Percentiles rank a stretch among this genome's conserved stretches.
These are phyloP conservation scores for Gossypium lobatum DNA, from an alignment of 441 rosid genomes.

Conservation along the genomic window DNA sequence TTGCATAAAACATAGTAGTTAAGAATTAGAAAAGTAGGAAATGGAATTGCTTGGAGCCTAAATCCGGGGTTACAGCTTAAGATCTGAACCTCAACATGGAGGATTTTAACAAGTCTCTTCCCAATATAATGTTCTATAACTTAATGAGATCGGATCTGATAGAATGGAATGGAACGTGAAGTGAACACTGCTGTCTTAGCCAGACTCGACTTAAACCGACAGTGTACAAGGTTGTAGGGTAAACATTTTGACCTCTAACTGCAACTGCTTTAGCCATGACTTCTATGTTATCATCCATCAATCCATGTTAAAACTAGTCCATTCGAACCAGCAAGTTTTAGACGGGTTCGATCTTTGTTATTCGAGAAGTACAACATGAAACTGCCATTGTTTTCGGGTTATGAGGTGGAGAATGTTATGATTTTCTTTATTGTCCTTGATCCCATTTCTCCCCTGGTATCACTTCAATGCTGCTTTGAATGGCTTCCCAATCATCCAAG, in stretches of 20 bases:
- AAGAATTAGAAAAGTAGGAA: background rate
- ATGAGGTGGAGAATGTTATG: too few relatives aligned
- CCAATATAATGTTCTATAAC: background rate
- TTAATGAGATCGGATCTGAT: background rate
- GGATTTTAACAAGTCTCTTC: background rate
- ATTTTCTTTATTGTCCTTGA: too few relatives aligned
- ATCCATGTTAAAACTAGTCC: background rate
- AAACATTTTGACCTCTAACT: background rate
- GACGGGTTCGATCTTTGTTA: background rate
- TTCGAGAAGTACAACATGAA: background rate
- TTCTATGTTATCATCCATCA: background rate
- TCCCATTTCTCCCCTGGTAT: too few relatives aligned
- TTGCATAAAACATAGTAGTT: background rate
- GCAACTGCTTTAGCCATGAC: background rate
- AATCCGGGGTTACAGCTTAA: background rate
- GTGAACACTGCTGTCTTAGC: background rate
- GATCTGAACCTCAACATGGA: background rate
- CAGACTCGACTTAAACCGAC: background rate
- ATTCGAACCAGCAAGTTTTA: background rate
- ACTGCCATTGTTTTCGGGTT: background rate
- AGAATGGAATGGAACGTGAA: background rate
- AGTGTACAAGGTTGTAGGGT: background rate
- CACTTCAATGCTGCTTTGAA: too few relatives aligned
- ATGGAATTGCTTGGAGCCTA: background rate
- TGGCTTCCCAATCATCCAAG: too few relatives aligned